Base-by-base conservation (phyloP, 345 rosid species). In the Pelargonium nanum region DNA sequence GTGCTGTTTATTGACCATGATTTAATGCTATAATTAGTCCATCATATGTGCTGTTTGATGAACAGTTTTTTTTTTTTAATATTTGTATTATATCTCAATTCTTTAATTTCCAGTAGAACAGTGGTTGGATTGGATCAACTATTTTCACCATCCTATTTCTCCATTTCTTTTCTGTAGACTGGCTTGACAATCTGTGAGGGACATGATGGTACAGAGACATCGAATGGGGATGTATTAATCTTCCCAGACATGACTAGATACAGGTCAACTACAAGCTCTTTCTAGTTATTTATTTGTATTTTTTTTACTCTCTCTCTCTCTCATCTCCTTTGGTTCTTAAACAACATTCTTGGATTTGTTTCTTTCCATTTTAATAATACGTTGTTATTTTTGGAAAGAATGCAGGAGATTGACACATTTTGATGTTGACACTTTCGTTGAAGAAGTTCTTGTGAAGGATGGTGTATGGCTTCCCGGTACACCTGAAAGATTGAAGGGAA, bases 331-430 rank as follows among this genome's bases (percentile, higher is more conserved):
- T 44, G 17, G 34, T 28, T 28, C 34, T 28, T 28, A 28, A 28
- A 17, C 10, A 25, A 21, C n/a, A 28, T 53, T 65, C 48, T 53
- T 61, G 50, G 1, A 19, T 50, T 57, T 1, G 12, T 22, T 56
- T 60, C 55, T 19, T 16, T 25, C 26, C 21, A 44, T 67, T 57
- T 68, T 34, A 51, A 55, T 23, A 58, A 61, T 21, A 69, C 58
- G 69, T 51, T 57, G 60, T 52, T 59, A 63, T 67, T 22, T 55
- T 60, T 44, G 53, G 45, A 21, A 59, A 66, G n/a, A 53, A 72
- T 87, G 86, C 86, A 92, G 99, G 89, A 87, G 97, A 77, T 79
- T 93, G 77, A 93, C 99, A 19, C 99, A 93, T 80, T 93, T 93
- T 71, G 99, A 93, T 65, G 99, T 93, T 10, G 99, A 93, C 64